Conservation (phyloP, 257 asterid genomes). For the Primulina tabacum region DNA sequence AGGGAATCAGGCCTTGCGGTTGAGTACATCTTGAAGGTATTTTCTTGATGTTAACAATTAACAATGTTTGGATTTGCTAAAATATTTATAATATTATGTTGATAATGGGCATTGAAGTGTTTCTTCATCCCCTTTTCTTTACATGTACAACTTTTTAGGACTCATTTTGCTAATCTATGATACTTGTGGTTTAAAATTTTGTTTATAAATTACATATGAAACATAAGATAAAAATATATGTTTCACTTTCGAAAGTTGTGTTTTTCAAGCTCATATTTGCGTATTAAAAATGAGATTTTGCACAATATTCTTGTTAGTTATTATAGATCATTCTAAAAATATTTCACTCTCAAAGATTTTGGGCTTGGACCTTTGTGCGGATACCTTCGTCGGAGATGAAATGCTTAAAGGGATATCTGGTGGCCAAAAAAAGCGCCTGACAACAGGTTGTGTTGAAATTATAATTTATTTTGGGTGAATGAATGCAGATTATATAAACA, state of each 20-base stretch:
- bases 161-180: background rate
- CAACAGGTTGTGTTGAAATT: conserved; percentile 55
- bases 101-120: background rate
- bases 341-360: conserved; percentile 65
- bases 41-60: conserved; percentile 28
- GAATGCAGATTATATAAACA: conserved; percentile 12
- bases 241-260: background rate
- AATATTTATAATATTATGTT: conserved; percentile 7
- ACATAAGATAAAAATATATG: background rate
- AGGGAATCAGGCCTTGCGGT: conserved; percentile 76
- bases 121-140: background rate
- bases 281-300: too few relatives aligned
- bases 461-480: conserved; percentile 19
- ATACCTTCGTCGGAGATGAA: conserved; percentile 93
- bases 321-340: background rate
- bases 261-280: background rate
- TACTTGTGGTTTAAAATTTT: background rate
- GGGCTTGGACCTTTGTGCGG: conserved; percentile 90
- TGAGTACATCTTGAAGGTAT: conserved; percentile 88
- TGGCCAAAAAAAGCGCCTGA: conserved; percentile 90
- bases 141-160: background rate
- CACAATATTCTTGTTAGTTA: background rate
- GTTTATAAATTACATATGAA: background rate
- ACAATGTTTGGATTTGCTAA: conserved; percentile 2
- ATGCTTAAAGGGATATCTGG: conserved; percentile 97